A percentile compares a stretch with the other conserved stretches of the same genome.
phyloP scores from a whole-genome alignment of 2,329 filamentous ascomycete genomes.

The Drechslerella dactyloides region DNA sequence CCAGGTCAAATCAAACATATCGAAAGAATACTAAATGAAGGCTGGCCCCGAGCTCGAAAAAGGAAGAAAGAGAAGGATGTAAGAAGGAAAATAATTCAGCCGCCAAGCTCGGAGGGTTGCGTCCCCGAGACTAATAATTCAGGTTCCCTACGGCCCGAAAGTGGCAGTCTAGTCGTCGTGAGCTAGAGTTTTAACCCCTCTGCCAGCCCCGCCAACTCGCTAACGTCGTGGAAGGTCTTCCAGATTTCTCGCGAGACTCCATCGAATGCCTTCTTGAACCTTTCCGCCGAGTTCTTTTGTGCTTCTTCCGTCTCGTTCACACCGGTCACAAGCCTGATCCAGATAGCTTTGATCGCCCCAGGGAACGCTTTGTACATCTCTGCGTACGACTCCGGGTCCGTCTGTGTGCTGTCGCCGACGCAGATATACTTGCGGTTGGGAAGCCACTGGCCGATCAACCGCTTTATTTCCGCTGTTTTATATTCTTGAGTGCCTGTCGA shows the following conservation, averaged over 20 bases:
- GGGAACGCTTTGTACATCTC: conserved; percentile 73
- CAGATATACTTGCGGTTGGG: conserved; percentile 79
- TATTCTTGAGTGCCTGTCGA: conserved; percentile 83
- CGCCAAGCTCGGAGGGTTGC: too few species aligned
- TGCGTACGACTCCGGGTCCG: conserved; percentile 87
- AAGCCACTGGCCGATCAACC: conserved; percentile 78
- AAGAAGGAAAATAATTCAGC: too few species aligned
- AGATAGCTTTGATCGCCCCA: conserved; percentile 80
- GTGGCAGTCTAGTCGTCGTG: too few species aligned
- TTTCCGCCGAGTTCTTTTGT: conserved; percentile 63
- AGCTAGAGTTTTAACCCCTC: conserved; percentile 52
- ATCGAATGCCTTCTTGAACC: conserved; percentile 84
- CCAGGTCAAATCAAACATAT: too few species aligned
- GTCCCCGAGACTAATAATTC: too few species aligned
- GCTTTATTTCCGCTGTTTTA: conserved; percentile 76
- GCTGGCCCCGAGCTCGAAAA: too few species aligned
- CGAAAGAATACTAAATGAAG: too few species aligned
- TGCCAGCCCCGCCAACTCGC: conserved; percentile 64
- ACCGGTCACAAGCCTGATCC: conserved; percentile 53
- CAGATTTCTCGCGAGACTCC: conserved; percentile 73
- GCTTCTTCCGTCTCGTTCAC: conserved; percentile 68
- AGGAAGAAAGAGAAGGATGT: neutral
- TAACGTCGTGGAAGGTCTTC: conserved; percentile 81
- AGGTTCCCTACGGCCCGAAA: too few species aligned
- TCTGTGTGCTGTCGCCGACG: conserved; percentile 89